phyloP scores from a whole-genome alignment of 495 filamentous ascomycete genomes.

The Talaromyces adpressus region DNA sequence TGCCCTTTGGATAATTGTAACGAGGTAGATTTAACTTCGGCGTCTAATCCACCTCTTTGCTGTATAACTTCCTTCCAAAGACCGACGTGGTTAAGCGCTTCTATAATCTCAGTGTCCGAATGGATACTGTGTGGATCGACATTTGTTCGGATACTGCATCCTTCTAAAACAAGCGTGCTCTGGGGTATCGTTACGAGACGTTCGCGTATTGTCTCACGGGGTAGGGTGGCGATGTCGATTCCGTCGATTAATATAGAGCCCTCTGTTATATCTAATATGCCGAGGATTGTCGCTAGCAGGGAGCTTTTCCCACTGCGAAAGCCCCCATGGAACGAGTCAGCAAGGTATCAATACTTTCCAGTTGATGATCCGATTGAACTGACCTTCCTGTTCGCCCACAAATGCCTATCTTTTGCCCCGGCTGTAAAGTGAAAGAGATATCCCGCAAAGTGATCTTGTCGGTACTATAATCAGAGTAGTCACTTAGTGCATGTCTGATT shows the following conservation, averaged over 20 bases:
- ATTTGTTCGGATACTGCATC: slow-evolving; percentile 33
- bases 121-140: slow-evolving; percentile 27
- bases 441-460: slow-evolving; percentile 35
- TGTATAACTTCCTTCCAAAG: slow-evolving; percentile 30
- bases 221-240: slow-evolving; percentile 38
- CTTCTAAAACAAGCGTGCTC: slow-evolving; percentile 43
- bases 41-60: slow-evolving; percentile 33
- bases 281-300: slow-evolving; percentile 44
- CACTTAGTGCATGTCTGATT: not conserved
- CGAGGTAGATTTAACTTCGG: slow-evolving; percentile 24
- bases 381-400: slow-evolving; percentile 28
- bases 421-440: slow-evolving; percentile 39
- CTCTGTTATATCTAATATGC: slow-evolving; percentile 38
- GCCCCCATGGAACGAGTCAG: not conserved
- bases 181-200: slow-evolving; percentile 49
- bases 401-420: slow-evolving; percentile 53
- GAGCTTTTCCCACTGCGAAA: slow-evolving; percentile 40
- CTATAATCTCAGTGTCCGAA: slow-evolving; percentile 25
- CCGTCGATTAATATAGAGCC: slow-evolving; percentile 42
- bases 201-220: slow-evolving; percentile 37
- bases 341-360: not conserved
- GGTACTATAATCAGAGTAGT: not conserved
- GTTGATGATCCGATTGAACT: not conserved
- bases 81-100: slow-evolving; percentile 33
- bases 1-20: slow-evolving; percentile 44